Evolutionary conservation across 208 protist species (phyloP).

Genomic region (Leishmania aethiopica): DNA sequence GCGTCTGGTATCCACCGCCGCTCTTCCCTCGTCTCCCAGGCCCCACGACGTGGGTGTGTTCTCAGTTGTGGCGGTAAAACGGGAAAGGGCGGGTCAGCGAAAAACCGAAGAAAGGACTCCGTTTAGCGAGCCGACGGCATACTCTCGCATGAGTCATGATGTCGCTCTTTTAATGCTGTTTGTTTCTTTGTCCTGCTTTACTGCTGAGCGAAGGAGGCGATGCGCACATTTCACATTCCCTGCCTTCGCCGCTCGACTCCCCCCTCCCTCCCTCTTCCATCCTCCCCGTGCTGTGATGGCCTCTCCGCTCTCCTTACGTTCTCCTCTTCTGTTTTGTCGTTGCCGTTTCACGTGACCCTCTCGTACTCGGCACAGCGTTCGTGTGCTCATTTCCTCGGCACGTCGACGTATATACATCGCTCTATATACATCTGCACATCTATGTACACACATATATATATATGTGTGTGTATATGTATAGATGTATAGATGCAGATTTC

Average conservation of each 20-base stretch:
- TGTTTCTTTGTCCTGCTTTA: background rate
- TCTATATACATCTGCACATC: background rate
- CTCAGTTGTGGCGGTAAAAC: background rate
- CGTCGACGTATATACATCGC: background rate
- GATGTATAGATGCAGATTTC: background rate
- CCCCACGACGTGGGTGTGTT: background rate
- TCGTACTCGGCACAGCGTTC: background rate
- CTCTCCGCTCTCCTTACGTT: background rate
- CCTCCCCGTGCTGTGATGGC: background rate
- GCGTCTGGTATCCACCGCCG: background rate
- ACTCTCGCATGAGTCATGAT: background rate
- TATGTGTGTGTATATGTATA: background rate
- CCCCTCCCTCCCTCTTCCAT: background rate
- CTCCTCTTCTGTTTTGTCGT: background rate
- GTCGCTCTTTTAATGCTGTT: background rate
- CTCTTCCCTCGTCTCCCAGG: background rate
- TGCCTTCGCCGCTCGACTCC: background rate
- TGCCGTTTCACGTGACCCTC: background rate
- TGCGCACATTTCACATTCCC: background rate
- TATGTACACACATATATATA: background rate
- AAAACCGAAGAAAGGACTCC: background rate
- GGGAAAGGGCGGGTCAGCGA: background rate
- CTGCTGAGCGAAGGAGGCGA: background rate
- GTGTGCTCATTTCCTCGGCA: background rate
- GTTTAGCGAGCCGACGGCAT: background rate